Evolutionary conservation across 1,139 yeast genomes (phyloP).

Genomic region (Kodamaea ohmeri): DNA sequence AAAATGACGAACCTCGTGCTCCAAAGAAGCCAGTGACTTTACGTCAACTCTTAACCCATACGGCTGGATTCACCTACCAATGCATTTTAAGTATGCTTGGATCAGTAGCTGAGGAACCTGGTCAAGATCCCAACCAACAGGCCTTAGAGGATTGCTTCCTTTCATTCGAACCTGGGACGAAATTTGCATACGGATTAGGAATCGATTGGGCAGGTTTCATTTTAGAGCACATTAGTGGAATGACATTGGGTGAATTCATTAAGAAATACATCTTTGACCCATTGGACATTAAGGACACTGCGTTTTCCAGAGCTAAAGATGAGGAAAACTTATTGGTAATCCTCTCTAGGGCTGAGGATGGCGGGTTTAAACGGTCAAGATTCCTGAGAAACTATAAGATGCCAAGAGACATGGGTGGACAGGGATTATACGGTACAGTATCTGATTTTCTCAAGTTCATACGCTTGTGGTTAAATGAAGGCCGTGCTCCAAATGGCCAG

Average conservation of each 20-base stretch:
- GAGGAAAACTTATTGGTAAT: conserved; percentile 25
- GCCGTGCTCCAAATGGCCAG: conserved; percentile 38
- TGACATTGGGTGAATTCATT: conserved; percentile 41
- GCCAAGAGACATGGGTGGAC: conserved; percentile 47
- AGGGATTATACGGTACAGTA: conserved; percentile 45
- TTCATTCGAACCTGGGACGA: conserved; percentile 51
- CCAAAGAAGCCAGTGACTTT: conserved; percentile 38
- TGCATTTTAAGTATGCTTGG: conserved; percentile 25
- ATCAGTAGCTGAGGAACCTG: conserved; percentile 25
- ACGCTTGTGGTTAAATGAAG: conserved; percentile 46
- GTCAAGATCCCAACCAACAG: conserved; percentile 26
- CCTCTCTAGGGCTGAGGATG: conserved; percentile 18
- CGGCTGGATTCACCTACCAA: conserved; percentile 50
- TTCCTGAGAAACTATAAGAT: conserved; percentile 1
- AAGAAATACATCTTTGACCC: conserved; percentile 42
- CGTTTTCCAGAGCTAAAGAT: conserved; percentile 28
- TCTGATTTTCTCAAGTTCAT: conserved; percentile 44
- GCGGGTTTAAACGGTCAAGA: conserved; percentile 3
- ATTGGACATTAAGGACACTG: conserved; percentile 39
- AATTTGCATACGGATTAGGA: conserved; percentile 51
- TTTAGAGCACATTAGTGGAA: conserved; percentile 43
- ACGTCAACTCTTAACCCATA: conserved; percentile 49
- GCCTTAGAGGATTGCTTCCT: conserved; percentile 30
- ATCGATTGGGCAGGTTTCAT: conserved; percentile 55
- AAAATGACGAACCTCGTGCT: conserved; percentile 13